Evolutionary conservation across 2,329 filamentous ascomycete genomes (phyloP).

Genomic region (Sodiomyces alkalinus): DNA sequence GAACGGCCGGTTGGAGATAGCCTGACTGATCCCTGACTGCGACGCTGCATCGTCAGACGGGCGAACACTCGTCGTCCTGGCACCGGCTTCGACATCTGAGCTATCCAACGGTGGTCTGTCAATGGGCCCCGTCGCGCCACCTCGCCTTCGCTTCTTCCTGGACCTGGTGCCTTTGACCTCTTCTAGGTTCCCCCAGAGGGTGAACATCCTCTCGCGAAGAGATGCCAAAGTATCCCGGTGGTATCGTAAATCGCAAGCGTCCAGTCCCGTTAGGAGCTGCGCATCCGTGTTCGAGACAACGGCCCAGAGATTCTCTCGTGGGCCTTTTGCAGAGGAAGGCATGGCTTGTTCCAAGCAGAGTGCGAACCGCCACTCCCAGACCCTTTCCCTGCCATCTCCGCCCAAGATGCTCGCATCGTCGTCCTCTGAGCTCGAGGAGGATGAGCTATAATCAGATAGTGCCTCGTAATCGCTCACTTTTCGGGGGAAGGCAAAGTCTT

Average conservation of each 20-base stretch:
- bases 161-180: conserved; percentile 39
- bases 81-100: conserved; percentile 21
- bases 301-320: conserved; percentile 40
- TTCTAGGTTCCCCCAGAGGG: conserved; percentile 76
- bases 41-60: background rate
- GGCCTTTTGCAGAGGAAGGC: conserved; percentile 11
- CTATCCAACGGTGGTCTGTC: conserved; percentile 22
- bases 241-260: conserved; percentile 39
- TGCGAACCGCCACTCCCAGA: conserved; percentile 76
- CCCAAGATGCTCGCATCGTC: conserved; percentile 11
- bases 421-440: conserved; percentile 10
- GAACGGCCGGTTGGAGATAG: conserved; percentile 43
- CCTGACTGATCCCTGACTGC: conserved; percentile 1
- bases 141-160: conserved; percentile 7
- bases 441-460: conserved; percentile 25
- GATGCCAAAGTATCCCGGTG: conserved; percentile 29
- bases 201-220: conserved; percentile 57
- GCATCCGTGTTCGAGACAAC: conserved; percentile 45
- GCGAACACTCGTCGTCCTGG: conserved; percentile 3
- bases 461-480: conserved; percentile 30
- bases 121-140: conserved; percentile 1
- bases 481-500: conserved; percentile 49
- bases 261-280: conserved; percentile 30
- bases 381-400: conserved; percentile 9
- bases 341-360: conserved; percentile 61